A percentile compares a stretch with the other conserved stretches of the same genome.
Conservation (phyloP, 306 rosid species). For the Trichosanthes cucumerina region DNA sequence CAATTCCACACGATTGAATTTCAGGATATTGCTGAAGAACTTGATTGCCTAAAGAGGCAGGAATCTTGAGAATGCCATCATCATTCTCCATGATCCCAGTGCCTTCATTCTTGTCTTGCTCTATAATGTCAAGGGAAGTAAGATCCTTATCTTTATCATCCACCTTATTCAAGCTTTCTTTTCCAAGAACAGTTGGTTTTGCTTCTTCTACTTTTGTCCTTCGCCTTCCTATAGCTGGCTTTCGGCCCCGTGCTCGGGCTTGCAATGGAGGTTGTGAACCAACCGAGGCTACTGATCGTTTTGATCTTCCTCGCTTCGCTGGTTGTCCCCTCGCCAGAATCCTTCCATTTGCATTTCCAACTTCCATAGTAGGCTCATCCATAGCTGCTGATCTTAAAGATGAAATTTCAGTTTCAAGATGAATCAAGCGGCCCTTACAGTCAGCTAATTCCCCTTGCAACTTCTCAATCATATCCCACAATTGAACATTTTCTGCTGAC, state of each 20-base stretch:
- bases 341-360: not conserved
- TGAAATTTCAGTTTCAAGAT: constrained; percentile 33
- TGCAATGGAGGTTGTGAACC: not conserved
- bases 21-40: not conserved
- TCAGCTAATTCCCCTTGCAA: constrained; percentile 38
- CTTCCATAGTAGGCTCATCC: not conserved
- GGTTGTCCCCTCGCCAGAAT: not conserved
- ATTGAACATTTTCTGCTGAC: constrained; percentile 38
- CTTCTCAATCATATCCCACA: constrained; percentile 24
- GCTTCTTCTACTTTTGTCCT: not conserved
- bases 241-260: not conserved
- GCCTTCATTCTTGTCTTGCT: not conserved
- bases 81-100: not conserved
- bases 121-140: not conserved
- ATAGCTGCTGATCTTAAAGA: constrained; percentile 5
- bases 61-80: not conserved
- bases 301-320: not conserved
- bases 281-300: not conserved
- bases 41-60: not conserved
- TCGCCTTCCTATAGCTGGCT: not conserved
- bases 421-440: constrained; percentile 27
- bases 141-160: not conserved
- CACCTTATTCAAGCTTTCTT: not conserved
- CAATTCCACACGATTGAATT: not conserved
- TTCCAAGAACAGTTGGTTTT: not conserved